Conservation (phyloP, 495 filamentous ascomycete genomes). For the Aspergillus olivimuriae region DNA sequence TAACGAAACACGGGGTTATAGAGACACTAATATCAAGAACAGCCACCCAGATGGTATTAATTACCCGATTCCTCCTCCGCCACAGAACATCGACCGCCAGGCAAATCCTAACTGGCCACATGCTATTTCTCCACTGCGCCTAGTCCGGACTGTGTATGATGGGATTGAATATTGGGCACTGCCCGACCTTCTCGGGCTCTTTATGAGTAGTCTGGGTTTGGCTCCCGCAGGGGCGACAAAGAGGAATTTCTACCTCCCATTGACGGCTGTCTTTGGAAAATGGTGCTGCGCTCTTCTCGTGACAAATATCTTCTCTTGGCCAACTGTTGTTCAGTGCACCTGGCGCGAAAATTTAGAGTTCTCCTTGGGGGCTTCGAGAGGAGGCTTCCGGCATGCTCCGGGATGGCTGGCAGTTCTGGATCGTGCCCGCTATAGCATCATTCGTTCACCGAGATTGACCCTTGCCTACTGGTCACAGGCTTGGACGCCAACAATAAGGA, state of each 20-base stretch:
- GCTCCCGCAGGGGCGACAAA: slow-evolving; percentile 6
- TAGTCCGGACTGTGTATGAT: not conserved
- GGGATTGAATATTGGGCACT: slow-evolving; percentile 6
- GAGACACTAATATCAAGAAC: not conserved
- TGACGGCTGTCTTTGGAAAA: slow-evolving; percentile 9
- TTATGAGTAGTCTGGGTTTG: slow-evolving; percentile 1
- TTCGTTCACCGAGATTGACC: not conserved
- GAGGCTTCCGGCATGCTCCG: not conserved
- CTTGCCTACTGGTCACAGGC: slow-evolving; percentile 5
- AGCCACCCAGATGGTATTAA: not conserved
- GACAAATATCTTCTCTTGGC: not conserved
- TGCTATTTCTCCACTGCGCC: not conserved
- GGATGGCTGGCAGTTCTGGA: slow-evolving; percentile 4
- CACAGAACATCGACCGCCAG: slow-evolving; percentile 2
- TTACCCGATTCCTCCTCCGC: not conserved
- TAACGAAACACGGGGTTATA: not conserved
- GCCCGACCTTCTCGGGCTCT: slow-evolving; percentile 7
- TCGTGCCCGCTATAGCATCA: not conserved
- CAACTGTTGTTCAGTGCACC: not conserved
- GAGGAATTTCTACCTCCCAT: slow-evolving; percentile 8
- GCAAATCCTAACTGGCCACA: not conserved
- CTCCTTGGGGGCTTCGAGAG: not conserved
- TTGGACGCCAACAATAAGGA: slow-evolving; percentile 2
- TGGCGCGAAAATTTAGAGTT: not conserved
- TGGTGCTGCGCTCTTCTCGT: slow-evolving; percentile 9